Base-by-base conservation (phyloP, 2,329 filamentous ascomycete genomes). In the Neonectria punicea region DNA sequence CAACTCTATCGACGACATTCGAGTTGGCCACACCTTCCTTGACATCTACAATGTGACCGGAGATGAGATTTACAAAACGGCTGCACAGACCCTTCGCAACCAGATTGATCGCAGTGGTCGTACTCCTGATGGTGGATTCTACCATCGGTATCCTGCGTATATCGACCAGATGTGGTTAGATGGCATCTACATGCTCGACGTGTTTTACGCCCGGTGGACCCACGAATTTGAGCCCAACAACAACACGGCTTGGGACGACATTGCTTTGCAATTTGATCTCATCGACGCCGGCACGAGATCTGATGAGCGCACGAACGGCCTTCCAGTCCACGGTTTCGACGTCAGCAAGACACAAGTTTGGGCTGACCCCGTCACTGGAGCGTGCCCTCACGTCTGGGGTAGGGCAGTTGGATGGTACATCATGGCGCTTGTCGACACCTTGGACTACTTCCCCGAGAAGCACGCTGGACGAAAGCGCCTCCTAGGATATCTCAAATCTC, bases 81-180 rank as follows among this genome's bases (percentile, higher is more conserved):
- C 68, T 5, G 68, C 68, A 10, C 36, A 58, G 3, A 9, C 43
- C 7, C 66, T 70, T 53, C 46, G 68, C 2, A 47, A 67, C 0
- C 68, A 69, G 46, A 70, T 69, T 53, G 61, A 70, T 5, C 64
- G 64, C 14, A 67, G 50, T 20, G 68, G 68, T 5, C 60, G 67
- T 5, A 69, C 67, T 13, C 67, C 67, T 4, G 65, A 63, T 1
- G 67, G 67, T 11, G 67, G 67, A 6, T 69, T 69, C 53, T 70
- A 70, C 34, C 68, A 70, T 53, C 64, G 68, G 1, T 74, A 63
- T 51, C 72, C 72, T 5, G 67, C 66, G 3, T 74, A 74, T 55
- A 74, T 74, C 3, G 72, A 70, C 11, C 68, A 70, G 47, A 70
- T 70, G 67, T 70, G 68, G 68, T 44, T 70, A 14, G 68, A 70